Evolutionary conservation across 2,329 filamentous ascomycete genomes (phyloP).

Genomic region (Orbilia oligospora): DNA sequence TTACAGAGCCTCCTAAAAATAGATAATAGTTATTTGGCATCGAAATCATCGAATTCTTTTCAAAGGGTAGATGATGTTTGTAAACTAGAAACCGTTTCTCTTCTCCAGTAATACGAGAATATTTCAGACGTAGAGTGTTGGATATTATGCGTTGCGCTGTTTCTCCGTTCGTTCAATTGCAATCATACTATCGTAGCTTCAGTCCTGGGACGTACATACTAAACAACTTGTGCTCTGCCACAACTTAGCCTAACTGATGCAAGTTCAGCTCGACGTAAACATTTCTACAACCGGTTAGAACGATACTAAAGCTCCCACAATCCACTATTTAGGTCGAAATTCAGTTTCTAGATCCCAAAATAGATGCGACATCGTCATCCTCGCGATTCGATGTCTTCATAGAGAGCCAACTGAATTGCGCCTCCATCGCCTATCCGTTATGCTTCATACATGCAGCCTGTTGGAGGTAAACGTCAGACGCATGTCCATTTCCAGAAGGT

Average conservation of each 20-base stretch:
- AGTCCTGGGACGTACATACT: too few species aligned
- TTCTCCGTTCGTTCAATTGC: background rate
- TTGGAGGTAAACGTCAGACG: background rate
- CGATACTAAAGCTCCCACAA: background rate
- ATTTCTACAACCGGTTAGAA: background rate
- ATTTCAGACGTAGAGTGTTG: too few species aligned
- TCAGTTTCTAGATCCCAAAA: constrained; percentile 6
- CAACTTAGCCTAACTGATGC: too few species aligned
- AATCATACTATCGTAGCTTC: background rate
- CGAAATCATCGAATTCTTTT: too few species aligned
- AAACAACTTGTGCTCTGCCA: too few species aligned
- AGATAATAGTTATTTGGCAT: too few species aligned
- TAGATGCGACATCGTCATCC: background rate
- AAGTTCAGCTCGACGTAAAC: background rate
- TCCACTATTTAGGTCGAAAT: background rate
- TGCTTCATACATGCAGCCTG: background rate
- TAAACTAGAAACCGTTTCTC: too few species aligned
- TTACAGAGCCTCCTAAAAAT: too few species aligned
- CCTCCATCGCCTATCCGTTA: background rate
- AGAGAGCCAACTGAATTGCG: constrained; percentile 2
- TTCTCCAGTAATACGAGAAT: too few species aligned
- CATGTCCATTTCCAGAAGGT: constrained; percentile 20
- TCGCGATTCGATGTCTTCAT: background rate
- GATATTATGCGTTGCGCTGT: too few species aligned
- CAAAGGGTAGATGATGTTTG: too few species aligned